phyloP scores from a whole-genome alignment of 805 yeast genomes.

The Spathaspora hagerdaliae region DNA sequence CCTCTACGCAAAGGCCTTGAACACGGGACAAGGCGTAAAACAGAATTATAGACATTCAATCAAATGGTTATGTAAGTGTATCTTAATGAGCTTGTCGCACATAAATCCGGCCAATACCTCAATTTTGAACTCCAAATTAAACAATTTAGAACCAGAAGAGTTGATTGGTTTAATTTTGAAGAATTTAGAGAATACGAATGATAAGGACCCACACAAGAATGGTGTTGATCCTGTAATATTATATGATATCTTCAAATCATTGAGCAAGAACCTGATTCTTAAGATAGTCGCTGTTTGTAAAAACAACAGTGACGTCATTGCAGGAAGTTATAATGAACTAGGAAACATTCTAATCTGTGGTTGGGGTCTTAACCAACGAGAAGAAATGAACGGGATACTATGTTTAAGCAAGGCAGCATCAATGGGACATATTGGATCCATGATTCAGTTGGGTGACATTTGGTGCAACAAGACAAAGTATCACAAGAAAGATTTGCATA shows the following conservation, averaged over 20 bases:
- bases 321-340: slow-evolving; percentile 56
- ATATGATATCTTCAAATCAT: slow-evolving; percentile 18
- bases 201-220: slow-evolving; percentile 11
- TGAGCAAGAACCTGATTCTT: slow-evolving; percentile 20
- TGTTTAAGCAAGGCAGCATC: slow-evolving; percentile 63
- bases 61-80: slow-evolving; percentile 54
- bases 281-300: slow-evolving; percentile 30
- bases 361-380: slow-evolving; percentile 46
- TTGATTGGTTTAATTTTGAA: slow-evolving; percentile 21
- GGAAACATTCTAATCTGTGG: slow-evolving; percentile 57
- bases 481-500: slow-evolving; percentile 52
- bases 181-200: slow-evolving; percentile 15
- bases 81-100: slow-evolving; percentile 13
- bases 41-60: slow-evolving; percentile 52
- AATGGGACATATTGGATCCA: slow-evolving; percentile 64
- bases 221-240: slow-evolving; percentile 25
- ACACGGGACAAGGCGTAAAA: slow-evolving; percentile 66
- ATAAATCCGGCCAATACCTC: slow-evolving; percentile 7
- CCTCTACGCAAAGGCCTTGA: slow-evolving; percentile 61
- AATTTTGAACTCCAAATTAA: slow-evolving; percentile 20
- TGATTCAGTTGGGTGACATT: slow-evolving; percentile 66
- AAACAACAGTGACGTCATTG: slow-evolving; percentile 38
- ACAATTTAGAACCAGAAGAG: slow-evolving; percentile 24
- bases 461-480: slow-evolving; percentile 56
- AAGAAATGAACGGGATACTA: slow-evolving; percentile 54